Evolutionary conservation across 2,329 filamentous ascomycete species (phyloP), one percentile per base, ranked within the genome.

Genomic region (Exophiala dermatitidis): DNA sequence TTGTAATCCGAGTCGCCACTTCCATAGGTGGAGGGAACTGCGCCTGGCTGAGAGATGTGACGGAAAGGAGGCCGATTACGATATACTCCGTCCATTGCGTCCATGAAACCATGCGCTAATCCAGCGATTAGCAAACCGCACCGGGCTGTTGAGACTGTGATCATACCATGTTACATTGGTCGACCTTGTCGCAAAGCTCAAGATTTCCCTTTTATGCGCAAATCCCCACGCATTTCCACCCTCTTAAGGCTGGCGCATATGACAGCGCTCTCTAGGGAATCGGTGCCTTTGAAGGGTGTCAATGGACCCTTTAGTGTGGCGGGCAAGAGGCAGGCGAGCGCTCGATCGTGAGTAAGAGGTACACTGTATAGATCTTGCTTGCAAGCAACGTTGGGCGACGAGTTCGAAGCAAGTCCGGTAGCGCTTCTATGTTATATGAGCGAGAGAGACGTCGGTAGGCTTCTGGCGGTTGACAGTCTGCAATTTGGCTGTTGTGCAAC

Each of bases 1-100:
- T 75, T 42, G 79, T 77, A 41, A 77, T 83, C 45, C 80, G 64
- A 41, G 52, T 46, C 9, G 52, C 55, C 57, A 57, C 44, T 7
- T 38, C 38, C 29, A 50, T 42, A 9, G 51, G 50, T n/a, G 40
- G 51, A 37, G 61, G 60, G 47, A 57, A 62, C 46, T 63, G 61
- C 6, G 50, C 56, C 6, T 49, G 30, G 30, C 38, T 37, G 10
- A 34, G 9, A 9, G 49, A 45, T 34, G 34, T 12, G 19, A 51
- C 40, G 31, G 31, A 31, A 9, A 34, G 36, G 31, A 59, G 44
- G 34, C 50, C 46, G 48, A 53, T 41, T 38, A 54, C 29, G 10
- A 56, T 33, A 36, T 31, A 49, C 46, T 49, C 48, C 43, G 45
- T 48, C 57, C 54, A 51, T 54, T 33, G 34, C 44, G 30, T 48